A percentile compares a stretch with the other conserved stretches of the same genome.
Conservation (phyloP, 306 rosid species). For the Sicyos edulis region DNA sequence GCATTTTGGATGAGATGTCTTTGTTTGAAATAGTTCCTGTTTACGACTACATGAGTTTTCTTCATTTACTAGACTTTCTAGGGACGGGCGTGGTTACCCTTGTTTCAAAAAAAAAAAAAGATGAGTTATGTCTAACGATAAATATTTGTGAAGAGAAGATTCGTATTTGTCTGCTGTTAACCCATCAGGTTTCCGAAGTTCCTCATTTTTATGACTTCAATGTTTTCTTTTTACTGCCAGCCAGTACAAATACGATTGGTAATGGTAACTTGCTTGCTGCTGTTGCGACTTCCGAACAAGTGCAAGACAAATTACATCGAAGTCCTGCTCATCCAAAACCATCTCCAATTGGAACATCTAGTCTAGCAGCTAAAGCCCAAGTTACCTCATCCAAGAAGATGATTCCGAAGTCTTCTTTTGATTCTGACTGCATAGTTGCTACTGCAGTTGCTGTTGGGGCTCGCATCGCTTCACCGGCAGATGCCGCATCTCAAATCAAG, state of each 20-base stretch:
- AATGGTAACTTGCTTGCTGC: slow-evolving; percentile 31
- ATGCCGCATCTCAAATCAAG: slow-evolving; percentile 44
- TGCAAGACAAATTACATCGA: slow-evolving; percentile 41
- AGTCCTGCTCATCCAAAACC: slow-evolving; percentile 22
- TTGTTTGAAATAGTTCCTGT: slow-evolving; percentile 8
- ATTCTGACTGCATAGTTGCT: slow-evolving; percentile 36
- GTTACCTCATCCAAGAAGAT: slow-evolving; percentile 33
- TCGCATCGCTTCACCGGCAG: slow-evolving; percentile 50
- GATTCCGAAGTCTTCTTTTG: slow-evolving; percentile 30
- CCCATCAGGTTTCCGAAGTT: slow-evolving; percentile 16
- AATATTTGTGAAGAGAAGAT: not conserved
- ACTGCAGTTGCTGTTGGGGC: slow-evolving; percentile 61
- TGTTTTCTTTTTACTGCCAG: slow-evolving; percentile 1
- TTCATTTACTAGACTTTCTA: not conserved
- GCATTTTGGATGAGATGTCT: not conserved
- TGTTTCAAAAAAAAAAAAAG: no score
- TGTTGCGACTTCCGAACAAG: slow-evolving; percentile 28
- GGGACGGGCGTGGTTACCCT: no score
- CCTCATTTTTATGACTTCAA: not conserved
- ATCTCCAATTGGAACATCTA: slow-evolving; percentile 30
- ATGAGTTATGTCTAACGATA: not conserved
- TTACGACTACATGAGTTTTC: not conserved
- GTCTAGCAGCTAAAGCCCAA: slow-evolving; percentile 35
- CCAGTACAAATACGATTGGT: slow-evolving; percentile 27
- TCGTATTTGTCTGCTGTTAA: not conserved